These are phyloP conservation scores for Zostera marina DNA, from an alignment of 116 monocot genomes.

Conservation along the genomic window DNA sequence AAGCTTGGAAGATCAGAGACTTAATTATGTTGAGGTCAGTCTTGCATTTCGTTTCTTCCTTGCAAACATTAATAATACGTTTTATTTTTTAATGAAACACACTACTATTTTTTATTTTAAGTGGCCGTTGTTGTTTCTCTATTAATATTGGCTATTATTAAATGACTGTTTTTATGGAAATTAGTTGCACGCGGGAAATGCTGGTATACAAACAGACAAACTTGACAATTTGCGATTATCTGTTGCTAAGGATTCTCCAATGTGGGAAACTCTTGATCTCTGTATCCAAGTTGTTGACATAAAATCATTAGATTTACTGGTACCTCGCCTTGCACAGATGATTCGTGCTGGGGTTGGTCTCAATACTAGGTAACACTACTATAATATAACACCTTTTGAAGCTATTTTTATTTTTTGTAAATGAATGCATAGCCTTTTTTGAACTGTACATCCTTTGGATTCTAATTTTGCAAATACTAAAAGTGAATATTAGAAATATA, in stretches of 20 bases:
- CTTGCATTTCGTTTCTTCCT: neutral
- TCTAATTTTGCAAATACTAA: no score
- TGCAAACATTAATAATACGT: neutral
- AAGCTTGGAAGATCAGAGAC: conserved; percentile 90
- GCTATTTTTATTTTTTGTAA: neutral
- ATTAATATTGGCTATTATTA: no score
- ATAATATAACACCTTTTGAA: neutral
- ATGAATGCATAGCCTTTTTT: neutral
- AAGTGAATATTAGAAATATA: no score
- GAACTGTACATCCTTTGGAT: no score
- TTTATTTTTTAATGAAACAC: neutral
- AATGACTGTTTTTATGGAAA: conserved; percentile 4
- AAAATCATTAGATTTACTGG: conserved; percentile 46
- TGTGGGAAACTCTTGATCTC: conserved; percentile 98
- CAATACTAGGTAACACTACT: conserved; percentile 64
- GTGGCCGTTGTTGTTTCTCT: neutral
- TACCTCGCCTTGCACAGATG: conserved; percentile 83
- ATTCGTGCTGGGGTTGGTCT: conserved; percentile 90
- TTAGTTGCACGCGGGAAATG: conserved; percentile 90
- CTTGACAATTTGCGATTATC: conserved; percentile 83
- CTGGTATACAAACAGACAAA: conserved; percentile 78
- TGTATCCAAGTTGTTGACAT: conserved; percentile 74
- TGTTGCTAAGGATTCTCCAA: conserved; percentile 84
- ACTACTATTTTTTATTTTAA: neutral
- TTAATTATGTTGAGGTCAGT: conserved; percentile 94